Evolutionary conservation across 805 yeast species (phyloP).

Genomic region (Hemisphaericaspora nanyangensis): DNA sequence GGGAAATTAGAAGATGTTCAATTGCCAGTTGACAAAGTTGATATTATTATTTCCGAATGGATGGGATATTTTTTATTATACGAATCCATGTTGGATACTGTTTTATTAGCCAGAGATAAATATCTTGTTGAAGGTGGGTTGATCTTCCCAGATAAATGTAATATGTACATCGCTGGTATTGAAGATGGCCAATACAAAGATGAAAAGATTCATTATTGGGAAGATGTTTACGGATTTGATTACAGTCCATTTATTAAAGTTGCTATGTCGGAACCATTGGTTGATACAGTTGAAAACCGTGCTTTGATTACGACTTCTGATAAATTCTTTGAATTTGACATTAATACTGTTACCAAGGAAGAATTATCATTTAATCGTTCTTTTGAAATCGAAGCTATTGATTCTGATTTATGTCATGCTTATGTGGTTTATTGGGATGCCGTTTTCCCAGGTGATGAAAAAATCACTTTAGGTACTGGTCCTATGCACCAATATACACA

Average conservation of each 20-base stretch:
- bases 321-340: constrained; percentile 75
- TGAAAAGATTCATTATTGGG: constrained; percentile 92
- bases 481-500: constrained; percentile 94
- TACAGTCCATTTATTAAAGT: constrained; percentile 84
- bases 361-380: constrained; percentile 71
- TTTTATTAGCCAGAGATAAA: constrained; percentile 87
- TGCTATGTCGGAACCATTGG: constrained; percentile 91
- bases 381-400: constrained; percentile 70
- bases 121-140: constrained; percentile 81
- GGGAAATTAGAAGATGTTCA: constrained; percentile 93
- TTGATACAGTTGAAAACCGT: constrained; percentile 83
- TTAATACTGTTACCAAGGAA: constrained; percentile 81
- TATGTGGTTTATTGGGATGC: constrained; percentile 93
- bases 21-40: constrained; percentile 84
- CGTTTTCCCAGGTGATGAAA: constrained; percentile 71
- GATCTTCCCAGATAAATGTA: constrained; percentile 91
- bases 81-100: constrained; percentile 98
- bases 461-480: constrained; percentile 83
- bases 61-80: constrained; percentile 97
- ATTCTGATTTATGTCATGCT: constrained; percentile 84
- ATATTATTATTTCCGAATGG: constrained; percentile 96
- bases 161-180: constrained; percentile 84
- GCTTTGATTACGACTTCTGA: constrained; percentile 70
- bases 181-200: constrained; percentile 91
- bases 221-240: constrained; percentile 95